Evolutionary conservation across 31 red algal species (phyloP), one percentile per base, ranked within the genome.

Genomic region (Endocladia muricata): DNA sequence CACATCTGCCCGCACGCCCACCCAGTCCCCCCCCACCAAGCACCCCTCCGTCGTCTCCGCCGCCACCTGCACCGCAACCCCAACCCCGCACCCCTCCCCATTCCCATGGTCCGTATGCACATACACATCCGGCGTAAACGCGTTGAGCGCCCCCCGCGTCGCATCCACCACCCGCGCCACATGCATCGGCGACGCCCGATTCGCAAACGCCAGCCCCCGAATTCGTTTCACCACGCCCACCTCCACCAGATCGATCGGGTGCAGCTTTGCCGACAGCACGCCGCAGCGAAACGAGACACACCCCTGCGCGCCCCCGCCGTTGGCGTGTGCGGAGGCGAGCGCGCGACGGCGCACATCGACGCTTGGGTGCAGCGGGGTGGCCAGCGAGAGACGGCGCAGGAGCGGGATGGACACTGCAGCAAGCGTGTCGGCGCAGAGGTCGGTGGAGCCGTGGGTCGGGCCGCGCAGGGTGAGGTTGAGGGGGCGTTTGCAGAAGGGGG

Each of bases 181-280:
- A 26, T 83, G 74, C 41, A 33, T 74, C 8, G 94, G 90, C n/a
- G 77, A 78, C 40, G 86, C 73, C 19, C 78, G 41, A 61, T 87
- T 91, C 39, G 70, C 68, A 63, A 82, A 93, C 13, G 90, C 94
- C 28, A 89, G 41, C 19, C 94, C 94, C 15, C 94, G 70, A 26
- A 97, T 79, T 26, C 94, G 85, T 67, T 97, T 97, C n/a, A 97
- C 81, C 44, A 79, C 60, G 43, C 89, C 89, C 52, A 81, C 9
- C 11, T 93, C 71, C 21, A 83, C 57, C 28, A 93, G 56, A 29
- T 97, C 89, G 17, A 97, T 77, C 1, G 85, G 72, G n/a, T 67
- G 56, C 19, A 97, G n/a, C 41, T 91, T 92, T 25, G 78, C 62
- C 13, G 67, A 66, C 28, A 88, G n/a, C 41, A 92, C 73, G 31